Base-by-base conservation (phyloP, 176 grass and related monocot genomes). In the Phragmites australis region DNA sequence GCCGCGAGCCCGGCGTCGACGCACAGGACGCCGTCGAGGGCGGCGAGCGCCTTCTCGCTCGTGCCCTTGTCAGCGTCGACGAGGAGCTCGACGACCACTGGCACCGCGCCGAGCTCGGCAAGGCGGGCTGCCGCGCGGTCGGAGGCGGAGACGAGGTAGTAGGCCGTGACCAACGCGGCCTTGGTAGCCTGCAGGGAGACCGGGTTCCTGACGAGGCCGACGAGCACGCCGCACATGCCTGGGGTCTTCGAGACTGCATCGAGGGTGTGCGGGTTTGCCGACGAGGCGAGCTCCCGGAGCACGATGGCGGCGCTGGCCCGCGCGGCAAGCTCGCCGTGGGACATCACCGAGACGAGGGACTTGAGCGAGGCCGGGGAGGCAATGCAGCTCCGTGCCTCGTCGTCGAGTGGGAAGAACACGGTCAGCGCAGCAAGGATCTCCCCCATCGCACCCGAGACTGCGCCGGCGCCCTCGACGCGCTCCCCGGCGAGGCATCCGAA, bases 31-130 rank as follows among this genome's bases (percentile, higher is more conserved):
- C 81, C 81, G 68, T 97, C 91, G 27, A 97, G 68, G 41, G 82
- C 79, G 0, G 82, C 94, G 8, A 97, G 55, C 0, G 91, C 88
- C 87, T 93, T 97, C 94, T 93, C 94, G 74, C 74, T 83, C 22
- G 81, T 59, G 64, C 94, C 86, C 56, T 83, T 97, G 78, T 97
- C 94, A 11, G 86, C 64, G 65, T 91, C 89, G 5, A 97, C 94
- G 27, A 97, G 79, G 58, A 67, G 76, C 44, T 97, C 94, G 4
- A 93, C 57, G 12, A 86, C 55, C 10, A 73, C 55, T 14, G 51
- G 17, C 18, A 93, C 80, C 0, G 84, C 64, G 30, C 81, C 89
- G 12, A 86, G 44, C 9, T 72, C 57, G 7, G 82, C 79, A 18
- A 93, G 74, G 39, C 65, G 77, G 0, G 70, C 54, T 1, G 89